Percentiles rank a stretch among this genome's conserved stretches.
phyloP scores from a whole-genome alignment of 257 asterid species.

The Apocynum venetum region DNA sequence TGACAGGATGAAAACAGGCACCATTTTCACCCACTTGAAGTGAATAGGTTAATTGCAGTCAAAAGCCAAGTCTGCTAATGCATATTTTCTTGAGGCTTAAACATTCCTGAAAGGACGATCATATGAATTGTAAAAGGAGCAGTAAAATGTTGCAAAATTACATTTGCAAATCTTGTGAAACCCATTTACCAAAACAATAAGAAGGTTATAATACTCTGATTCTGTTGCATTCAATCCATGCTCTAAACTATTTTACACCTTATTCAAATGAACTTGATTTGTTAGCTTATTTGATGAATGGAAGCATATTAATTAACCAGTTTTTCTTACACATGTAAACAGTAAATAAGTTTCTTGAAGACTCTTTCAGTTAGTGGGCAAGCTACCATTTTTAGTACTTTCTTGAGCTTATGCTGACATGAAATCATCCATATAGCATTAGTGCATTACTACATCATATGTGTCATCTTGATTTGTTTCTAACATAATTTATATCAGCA shows the following conservation, averaged over 20 bases:
- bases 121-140: neutral
- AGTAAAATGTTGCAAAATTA: neutral
- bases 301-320: neutral
- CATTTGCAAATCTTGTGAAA: neutral
- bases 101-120: conserved; percentile 12
- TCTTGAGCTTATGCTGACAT: neutral
- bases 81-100: conserved; percentile 4
- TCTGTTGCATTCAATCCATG: neutral
- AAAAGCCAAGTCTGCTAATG: neutral
- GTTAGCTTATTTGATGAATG: neutral
- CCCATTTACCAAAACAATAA: neutral
- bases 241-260: neutral
- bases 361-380: neutral
- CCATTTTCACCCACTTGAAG: conserved; percentile 29
- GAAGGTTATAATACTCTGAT: neutral
- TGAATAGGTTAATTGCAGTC: conserved; percentile 15
- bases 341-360: neutral
- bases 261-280: neutral
- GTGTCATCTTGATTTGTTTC: neutral
- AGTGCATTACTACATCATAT: neutral
- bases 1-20: conserved; percentile 29
- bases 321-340: neutral
- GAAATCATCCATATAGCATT: neutral
- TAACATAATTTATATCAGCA: neutral
- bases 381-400: neutral